Conservation (phyloP, 208 protist species). For the Trypanosomatidae sp. region DNA sequence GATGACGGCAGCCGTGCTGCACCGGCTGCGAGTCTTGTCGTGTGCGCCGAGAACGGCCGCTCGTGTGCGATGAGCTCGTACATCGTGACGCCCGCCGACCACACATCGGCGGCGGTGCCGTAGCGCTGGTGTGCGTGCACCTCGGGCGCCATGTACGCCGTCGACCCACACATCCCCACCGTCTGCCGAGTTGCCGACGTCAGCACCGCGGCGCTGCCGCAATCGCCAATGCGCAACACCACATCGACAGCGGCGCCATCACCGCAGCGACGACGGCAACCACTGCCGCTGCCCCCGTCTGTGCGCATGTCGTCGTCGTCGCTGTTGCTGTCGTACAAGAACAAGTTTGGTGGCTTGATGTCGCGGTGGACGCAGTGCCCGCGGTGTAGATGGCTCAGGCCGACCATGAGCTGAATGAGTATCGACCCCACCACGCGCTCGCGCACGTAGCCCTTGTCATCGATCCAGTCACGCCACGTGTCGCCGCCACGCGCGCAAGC, state of each 20-base stretch:
- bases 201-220: conserved; percentile 65
- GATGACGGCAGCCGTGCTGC: conserved; percentile 11
- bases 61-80: conserved; percentile 84
- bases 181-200: conserved; percentile 14
- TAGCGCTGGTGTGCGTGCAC: conserved; percentile 80
- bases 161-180: conserved; percentile 72
- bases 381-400: conserved; percentile 56
- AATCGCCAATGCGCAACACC: conserved; percentile 70
- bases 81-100: conserved; percentile 89
- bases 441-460: conserved; percentile 3
- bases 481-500: too few relatives aligned
- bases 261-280: too few relatives aligned
- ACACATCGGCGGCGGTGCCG: conserved; percentile 91
- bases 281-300: too few relatives aligned
- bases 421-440: conserved; percentile 43
- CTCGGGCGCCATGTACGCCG: conserved; percentile 90
- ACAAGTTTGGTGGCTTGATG: conserved; percentile 82
- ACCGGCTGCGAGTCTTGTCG: conserved; percentile 8
- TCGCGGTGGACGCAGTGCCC: conserved; percentile 70
- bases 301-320: too few relatives aligned
- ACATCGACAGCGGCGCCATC: conserved; percentile 30
- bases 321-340: conserved; percentile 18
- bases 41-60: conserved; percentile 35
- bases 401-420: conserved; percentile 49
- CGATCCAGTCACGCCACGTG: background rate